Evolutionary conservation across 495 filamentous ascomycete genomes (phyloP), one percentile per base, ranked within the genome.

Genomic region (Corynascus novoguineensis): DNA sequence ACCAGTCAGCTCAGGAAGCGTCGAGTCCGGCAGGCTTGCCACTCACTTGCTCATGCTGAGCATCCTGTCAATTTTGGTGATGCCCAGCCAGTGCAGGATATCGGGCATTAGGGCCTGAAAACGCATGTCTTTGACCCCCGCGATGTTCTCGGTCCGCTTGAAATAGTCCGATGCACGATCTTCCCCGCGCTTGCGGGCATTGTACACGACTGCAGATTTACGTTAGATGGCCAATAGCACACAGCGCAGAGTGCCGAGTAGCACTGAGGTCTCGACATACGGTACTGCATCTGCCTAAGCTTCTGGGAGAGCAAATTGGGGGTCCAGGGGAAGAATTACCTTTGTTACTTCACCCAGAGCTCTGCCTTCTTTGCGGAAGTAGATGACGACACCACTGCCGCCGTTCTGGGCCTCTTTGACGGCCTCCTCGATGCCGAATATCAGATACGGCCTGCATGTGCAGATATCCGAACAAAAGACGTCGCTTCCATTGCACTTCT

Each of bases 71-170:
- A 98, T 97, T 79, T 97, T 97, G 73, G 86, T 95, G 66, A 98
- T 96, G 58, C 93, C 93, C 17, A 98, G 82, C 93, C 93, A 98
- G 73, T 98, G 93, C 42, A 98, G 82, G 62, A 97, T 92, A 68
- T 96, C 92, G 32, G 93, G 93, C 93, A 98, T 98, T 55, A 98
- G 77, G n/a, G 92, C 91, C 79, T 98, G 93, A 80, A 98, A 98
- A 56, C 93, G 85, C 93, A 98, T 98, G 64, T 92, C 88, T 66
- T 96, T 92, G 51, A 98, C 93, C 54, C 93, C 93, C 14, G 93
- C 93, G 72, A 98, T 95, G 64, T 95, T 95, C 73, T 97, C 92
- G 29, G 92, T 98, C 58, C 93, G 81, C 71, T 90, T 87, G 78
- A 98, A 97, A 72, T 98, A 98, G 73, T 98, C 95, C 69, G 90